Base-by-base conservation (phyloP, 2,329 filamentous ascomycete species). In the Dactylellina parvicollis region DNA sequence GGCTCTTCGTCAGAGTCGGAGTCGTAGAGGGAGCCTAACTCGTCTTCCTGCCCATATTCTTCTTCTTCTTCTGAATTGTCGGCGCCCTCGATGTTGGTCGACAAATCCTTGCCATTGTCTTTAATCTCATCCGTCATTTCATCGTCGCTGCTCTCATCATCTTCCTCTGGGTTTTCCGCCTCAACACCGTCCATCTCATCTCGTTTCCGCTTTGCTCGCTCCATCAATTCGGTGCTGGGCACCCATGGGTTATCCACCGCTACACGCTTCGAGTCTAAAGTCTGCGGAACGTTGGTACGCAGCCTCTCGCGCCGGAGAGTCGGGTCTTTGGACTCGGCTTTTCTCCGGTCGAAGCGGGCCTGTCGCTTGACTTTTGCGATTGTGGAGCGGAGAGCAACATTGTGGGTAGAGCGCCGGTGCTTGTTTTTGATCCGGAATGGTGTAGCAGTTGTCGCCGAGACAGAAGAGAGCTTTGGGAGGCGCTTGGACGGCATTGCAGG, bases 311-410 rank as follows among this genome's bases (percentile, higher is more conserved):
- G 87, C 76, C 88, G 88, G 71, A 96, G 82, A 70, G 87, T 86
- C 1, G 94, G 93, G 78, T 97, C 88, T 80, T 90, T 91, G 75
- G 89, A 87, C 81, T 99, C 95, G 79, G 93, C 91, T 82, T 90
- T 91, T 82, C 92, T 92, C 72, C 92, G 86, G 52, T 87, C 86
- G 80, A 92, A 90, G 75, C 93, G 88, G 78, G 89, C 86, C 78
- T 92, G 90, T 78, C 91, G 88, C 78, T 90, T 91, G 49, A 88
- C 83, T 79, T 88, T 89, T 79, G 92, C 90, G 76, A 87, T 87
- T 46, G 86, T 84, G 79, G 90, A 90, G 82, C 97, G 98, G 79
- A 90, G 86, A 77, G 91, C 88, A 72, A 96, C 84, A 79, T 92
- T 90, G 72, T 94, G 86, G 77, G 89, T 85, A 80, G 95, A 87